Evolutionary conservation across 805 yeast species (phyloP), one percentile per base, ranked within the genome.

Genomic region (Candida arabinofermentans): DNA sequence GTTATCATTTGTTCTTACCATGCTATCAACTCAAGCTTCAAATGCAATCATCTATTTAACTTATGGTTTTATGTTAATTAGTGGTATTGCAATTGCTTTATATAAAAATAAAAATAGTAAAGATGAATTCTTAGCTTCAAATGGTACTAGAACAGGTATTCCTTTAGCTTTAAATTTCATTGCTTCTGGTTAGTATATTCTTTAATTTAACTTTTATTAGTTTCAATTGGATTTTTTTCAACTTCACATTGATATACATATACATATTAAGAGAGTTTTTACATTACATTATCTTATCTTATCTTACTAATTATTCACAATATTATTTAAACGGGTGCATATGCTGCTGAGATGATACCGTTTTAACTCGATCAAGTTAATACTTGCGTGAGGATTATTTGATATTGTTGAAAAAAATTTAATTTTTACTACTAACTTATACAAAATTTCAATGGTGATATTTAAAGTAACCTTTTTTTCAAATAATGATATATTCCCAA

Each of bases 81-180:
- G 74, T 17, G 88, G 88, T 5, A 58, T 77, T 1, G 67, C 57
- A 4, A 69, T 80, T 13, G 95, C 96, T 0, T 54, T 71, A 56
- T 83, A 73, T 67, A 71, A 72, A 27, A 69, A 74, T 38, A 69
- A 72, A 32, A 66, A 69, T 34, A 69, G 72, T 31, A 33, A 33
- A 21, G 16, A 13, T 8, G 24, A 33, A 6, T 33, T 86, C 56
- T 64, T 89, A 41, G 73, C 89, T 2, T 81, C 90, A 3, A 86
- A 89, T 64, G 83, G 93, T 10, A 79, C 96, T 1, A 90, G 86
- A 54, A 71, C 71, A 34, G 95, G 88, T 22, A 26, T 87, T 13
- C 96, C 96, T 1, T 67, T 90, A 52, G 85, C 96, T 2, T 70
- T 90, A 46, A 90, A 90, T 61, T 90, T 90, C 59, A 79, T 90